phyloP scores from a whole-genome alignment of 2,329 filamentous ascomycete species.

The Colletotrichum sp. region DNA sequence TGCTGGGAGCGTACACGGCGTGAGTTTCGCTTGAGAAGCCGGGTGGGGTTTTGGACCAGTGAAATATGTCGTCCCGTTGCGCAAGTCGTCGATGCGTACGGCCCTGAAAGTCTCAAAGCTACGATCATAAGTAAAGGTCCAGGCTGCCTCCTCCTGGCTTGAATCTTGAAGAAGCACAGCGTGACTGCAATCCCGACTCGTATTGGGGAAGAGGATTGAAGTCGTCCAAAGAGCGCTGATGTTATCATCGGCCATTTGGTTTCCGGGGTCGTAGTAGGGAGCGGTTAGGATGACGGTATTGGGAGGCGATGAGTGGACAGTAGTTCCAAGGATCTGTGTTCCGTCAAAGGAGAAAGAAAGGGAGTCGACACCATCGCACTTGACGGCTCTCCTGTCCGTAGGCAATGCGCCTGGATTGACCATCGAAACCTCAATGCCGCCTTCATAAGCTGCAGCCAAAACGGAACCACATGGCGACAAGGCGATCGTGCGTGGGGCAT shows the following conservation, averaged over 20 bases:
- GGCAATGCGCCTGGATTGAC: conserved; percentile 67
- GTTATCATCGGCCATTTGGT: conserved; percentile 68
- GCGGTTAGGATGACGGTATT: conserved; percentile 80
- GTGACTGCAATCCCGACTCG: conserved; percentile 80
- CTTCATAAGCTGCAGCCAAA: conserved; percentile 83
- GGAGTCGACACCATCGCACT: conserved; percentile 77
- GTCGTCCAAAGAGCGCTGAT: conserved; percentile 83
- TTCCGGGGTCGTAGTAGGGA: conserved; percentile 78
- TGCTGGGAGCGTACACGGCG: conserved; percentile 73
- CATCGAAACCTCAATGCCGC: conserved; percentile 87
- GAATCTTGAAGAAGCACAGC: conserved; percentile 71
- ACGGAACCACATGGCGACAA: conserved; percentile 83
- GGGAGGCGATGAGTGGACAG: conserved; percentile 65
- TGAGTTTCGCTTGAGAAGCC: conserved; percentile 59
- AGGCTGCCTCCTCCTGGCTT: conserved; percentile 68
- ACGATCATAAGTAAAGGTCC: conserved; percentile 80
- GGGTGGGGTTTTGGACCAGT: conserved; percentile 68
- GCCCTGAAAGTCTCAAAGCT: conserved; percentile 80
- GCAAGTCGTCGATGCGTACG: conserved; percentile 75
- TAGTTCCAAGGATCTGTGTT: conserved; percentile 79
- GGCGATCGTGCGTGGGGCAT: conserved; percentile 78
- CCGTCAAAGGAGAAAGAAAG: conserved; percentile 80
- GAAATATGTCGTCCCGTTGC: conserved; percentile 81
- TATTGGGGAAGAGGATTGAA: conserved; percentile 83
- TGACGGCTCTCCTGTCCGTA: conserved; percentile 76